Conservation (phyloP, 306 rosid genomes). For the Casuarina glauca region DNA sequence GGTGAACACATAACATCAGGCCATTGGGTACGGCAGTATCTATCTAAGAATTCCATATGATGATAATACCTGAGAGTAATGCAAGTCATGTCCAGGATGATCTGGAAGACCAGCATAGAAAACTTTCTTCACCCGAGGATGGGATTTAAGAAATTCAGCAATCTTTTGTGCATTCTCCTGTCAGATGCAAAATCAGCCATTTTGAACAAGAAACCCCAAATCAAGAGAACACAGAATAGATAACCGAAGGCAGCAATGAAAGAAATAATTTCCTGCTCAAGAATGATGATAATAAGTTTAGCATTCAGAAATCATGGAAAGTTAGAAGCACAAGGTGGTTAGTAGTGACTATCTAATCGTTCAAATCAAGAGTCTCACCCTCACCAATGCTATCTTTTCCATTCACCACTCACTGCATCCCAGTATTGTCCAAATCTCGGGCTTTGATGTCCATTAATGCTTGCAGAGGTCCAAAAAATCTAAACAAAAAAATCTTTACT, state of each 20-base stretch:
- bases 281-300: not conserved
- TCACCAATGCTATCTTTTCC: not conserved
- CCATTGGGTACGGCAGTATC: conserved; percentile 8
- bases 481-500: no score
- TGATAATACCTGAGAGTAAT: conserved; percentile 77
- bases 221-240: not conserved
- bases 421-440: no score
- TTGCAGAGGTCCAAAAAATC: no score
- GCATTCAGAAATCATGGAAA: not conserved
- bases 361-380: not conserved
- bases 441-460: no score
- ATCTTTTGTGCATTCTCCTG: conserved; percentile 91
- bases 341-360: not conserved
- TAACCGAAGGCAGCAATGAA: not conserved
- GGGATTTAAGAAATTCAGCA: conserved; percentile 84
- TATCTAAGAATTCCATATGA: conserved; percentile 18
- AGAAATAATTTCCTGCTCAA: not conserved
- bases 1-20: conserved; percentile 14
- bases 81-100: conserved; percentile 76
- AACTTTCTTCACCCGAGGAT: conserved; percentile 76
- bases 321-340: not conserved
- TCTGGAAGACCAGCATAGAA: conserved; percentile 71
- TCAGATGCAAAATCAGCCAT: conserved; percentile 19
- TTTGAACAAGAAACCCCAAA: not conserved
- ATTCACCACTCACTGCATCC: no score